Base-by-base conservation (phyloP, 2,329 filamentous ascomycete species). In the Zymoseptoria tritici region DNA sequence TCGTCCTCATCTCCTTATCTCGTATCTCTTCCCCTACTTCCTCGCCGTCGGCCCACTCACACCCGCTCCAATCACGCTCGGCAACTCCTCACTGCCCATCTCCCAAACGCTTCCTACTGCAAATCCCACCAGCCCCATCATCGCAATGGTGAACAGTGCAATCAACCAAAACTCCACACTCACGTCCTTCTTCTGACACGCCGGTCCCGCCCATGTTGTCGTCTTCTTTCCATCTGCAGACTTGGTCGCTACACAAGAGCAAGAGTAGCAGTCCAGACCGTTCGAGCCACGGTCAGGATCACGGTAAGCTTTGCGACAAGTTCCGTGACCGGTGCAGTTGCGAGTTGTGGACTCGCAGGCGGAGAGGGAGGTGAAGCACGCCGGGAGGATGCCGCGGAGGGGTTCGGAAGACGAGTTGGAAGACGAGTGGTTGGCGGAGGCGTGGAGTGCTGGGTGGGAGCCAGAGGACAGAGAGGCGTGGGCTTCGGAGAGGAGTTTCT, bases 61-160 rank as follows among this genome's bases (percentile, higher is more conserved):
- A 64, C 94, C 94, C 54, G 94, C 94, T n/a, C 91, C 91, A 74
- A 99, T 92, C 8, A 99, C 93, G 68, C 91, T 91, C 0, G 94
- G 94, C 64, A 97, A 80, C 76, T 91, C 88, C 78, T 96, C 86
- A 73, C 89, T 84, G 36, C 93, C 94, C 70, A 97, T 89, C 63
- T 80, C 86, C 75, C 88, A 94, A 57, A 99, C 75, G 80, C 96
- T 79, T 5, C 87, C 85, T 67, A 97, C 86, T 9, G 85, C 85
- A 72, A 88, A 86, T 46, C 80, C 81, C 26, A 95, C 77, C 46
- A 89, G 76, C 53, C 84, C 82, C 1, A 94, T 76, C 63, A 95
- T 79, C 46, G 85, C 76, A 54, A 97, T 77, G 3, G 84, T 87
- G 67, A 94, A 88, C 7, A 87, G 85, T 11, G 84, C 83, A 68